Evolutionary conservation across 2,329 filamentous ascomycete genomes (phyloP).

Genomic region (Colletotrichum chlorophyti): DNA sequence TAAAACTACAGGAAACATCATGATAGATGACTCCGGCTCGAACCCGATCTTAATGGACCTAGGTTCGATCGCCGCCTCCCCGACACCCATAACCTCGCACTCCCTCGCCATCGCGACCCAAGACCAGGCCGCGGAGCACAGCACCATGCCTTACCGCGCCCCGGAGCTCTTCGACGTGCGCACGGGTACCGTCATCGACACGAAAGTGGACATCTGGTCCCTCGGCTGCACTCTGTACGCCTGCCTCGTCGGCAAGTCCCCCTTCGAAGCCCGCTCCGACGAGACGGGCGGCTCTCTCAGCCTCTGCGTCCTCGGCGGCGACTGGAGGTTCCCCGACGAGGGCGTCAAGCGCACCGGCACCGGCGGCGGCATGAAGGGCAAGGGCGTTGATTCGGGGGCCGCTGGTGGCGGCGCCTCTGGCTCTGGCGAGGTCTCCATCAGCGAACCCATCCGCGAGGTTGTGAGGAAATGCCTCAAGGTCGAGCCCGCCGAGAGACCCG

Average conservation of each 20-base stretch:
- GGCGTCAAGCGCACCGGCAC: slow-evolving; percentile 57
- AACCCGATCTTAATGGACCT: slow-evolving; percentile 97
- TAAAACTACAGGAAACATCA: slow-evolving; percentile 77
- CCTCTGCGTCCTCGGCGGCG: slow-evolving; percentile 89
- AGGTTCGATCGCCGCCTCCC: slow-evolving; percentile 86
- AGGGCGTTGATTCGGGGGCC: slow-evolving; percentile 32
- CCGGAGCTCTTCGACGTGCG: slow-evolving; percentile 98
- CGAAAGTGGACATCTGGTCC: slow-evolving; percentile 98
- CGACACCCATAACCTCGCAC: slow-evolving; percentile 87
- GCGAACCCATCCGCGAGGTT: slow-evolving; percentile 83
- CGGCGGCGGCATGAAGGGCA: slow-evolving; percentile 38
- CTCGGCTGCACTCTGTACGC: slow-evolving; percentile 97
- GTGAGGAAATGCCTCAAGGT: slow-evolving; percentile 86
- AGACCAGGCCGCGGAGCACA: slow-evolving; percentile 94
- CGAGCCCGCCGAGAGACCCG: slow-evolving; percentile 86
- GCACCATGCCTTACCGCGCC: slow-evolving; percentile 97
- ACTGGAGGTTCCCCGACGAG: slow-evolving; percentile 97
- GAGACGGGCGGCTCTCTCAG: slow-evolving; percentile 94
- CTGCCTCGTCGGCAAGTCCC: slow-evolving; percentile 94
- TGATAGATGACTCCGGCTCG: slow-evolving; percentile 92
- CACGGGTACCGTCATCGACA: slow-evolving; percentile 89
- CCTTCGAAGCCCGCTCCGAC: slow-evolving; percentile 94
- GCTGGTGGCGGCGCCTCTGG: slow-evolving; percentile 36
- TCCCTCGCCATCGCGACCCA: slow-evolving; percentile 91
- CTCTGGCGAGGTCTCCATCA: slow-evolving; percentile 64